phyloP scores from a whole-genome alignment of 1,139 yeast genomes.

The Candida smagusa region DNA sequence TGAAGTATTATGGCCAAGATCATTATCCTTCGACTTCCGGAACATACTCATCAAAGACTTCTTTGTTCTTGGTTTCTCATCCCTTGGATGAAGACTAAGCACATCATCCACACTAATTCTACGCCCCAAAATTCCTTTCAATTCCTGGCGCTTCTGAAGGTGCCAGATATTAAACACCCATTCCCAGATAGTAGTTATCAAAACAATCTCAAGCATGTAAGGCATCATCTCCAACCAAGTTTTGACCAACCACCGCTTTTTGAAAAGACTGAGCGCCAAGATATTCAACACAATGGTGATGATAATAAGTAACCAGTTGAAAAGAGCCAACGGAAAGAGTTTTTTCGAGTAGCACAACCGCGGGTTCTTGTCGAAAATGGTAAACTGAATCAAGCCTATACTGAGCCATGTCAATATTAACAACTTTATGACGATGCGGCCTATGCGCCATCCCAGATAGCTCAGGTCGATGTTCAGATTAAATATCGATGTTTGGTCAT shows the following conservation, averaged over 20 bases:
- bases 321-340: conserved; percentile 40
- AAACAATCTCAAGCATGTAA: conserved; percentile 33
- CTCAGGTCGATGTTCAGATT: conserved; percentile 8
- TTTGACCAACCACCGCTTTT: conserved; percentile 26
- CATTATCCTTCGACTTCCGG: no score
- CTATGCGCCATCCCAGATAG: conserved; percentile 11
- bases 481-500: conserved; percentile 13
- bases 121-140: conserved; percentile 49
- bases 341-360: conserved; percentile 32
- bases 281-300: conserved; percentile 29
- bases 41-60: not conserved
- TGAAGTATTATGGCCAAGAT: no score
- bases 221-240: conserved; percentile 43
- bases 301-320: conserved; percentile 32
- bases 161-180: conserved; percentile 46
- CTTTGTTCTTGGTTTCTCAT: not conserved
- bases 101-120: conserved; percentile 40
- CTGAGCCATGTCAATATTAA: conserved; percentile 27
- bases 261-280: conserved; percentile 24
- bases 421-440: conserved; percentile 19
- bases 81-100: conserved; percentile 1
- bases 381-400: conserved; percentile 25
- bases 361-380: conserved; percentile 28
- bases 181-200: conserved; percentile 48
- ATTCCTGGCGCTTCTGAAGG: conserved; percentile 40